Evolutionary conservation across 2,329 filamentous ascomycete species (phyloP), one percentile per base, ranked within the genome.

Genomic region (Aspergillus hortae): DNA sequence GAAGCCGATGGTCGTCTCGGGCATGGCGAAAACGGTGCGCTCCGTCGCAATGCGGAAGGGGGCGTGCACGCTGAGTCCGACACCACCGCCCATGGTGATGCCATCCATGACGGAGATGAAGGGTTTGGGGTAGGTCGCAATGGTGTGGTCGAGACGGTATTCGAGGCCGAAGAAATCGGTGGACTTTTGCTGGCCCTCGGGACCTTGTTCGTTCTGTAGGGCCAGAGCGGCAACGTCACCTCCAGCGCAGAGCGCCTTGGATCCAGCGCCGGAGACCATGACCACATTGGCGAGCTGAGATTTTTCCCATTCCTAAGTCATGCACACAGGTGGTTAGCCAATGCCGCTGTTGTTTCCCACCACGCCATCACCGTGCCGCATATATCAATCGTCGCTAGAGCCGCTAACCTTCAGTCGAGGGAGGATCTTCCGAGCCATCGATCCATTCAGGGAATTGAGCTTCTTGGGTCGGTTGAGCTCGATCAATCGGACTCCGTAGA

Each of bases 41-140:
- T 99, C 94, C 2, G 94, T 99, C 35, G 94, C 94, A 67, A 99
- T 95, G 55, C 94, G 83, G 80, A 99, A 92, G 3, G 94, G 95
- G 2, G 94, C 92, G 73, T 99, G 95, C 48, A 96, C 83, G 71
- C 89, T 95, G 51, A 99, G 82, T 6, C 94, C 94, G 48, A 97
- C 94, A 60, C 94, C 94, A 51, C 94, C 94, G 51, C 94, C 94
- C 94, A 99, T 99, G 48, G 95, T 99, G 71, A 96, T 89, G 54
- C 94, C 94, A 67, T 99, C 94, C 87, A 99, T 95, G 67, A 97
- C 88, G 30, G 94, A 89, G 48, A 99, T 84, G 67, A 94, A 95
- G 0, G 94, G 94, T 77, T 96, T 99, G 56, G 78, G 70, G 76
- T 96, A 96, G 35, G 92, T 96, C 19, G 94, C 89, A 68, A 99